Base-by-base conservation (phyloP, 1,139 yeast species). In the Blastobotrys persicus region DNA sequence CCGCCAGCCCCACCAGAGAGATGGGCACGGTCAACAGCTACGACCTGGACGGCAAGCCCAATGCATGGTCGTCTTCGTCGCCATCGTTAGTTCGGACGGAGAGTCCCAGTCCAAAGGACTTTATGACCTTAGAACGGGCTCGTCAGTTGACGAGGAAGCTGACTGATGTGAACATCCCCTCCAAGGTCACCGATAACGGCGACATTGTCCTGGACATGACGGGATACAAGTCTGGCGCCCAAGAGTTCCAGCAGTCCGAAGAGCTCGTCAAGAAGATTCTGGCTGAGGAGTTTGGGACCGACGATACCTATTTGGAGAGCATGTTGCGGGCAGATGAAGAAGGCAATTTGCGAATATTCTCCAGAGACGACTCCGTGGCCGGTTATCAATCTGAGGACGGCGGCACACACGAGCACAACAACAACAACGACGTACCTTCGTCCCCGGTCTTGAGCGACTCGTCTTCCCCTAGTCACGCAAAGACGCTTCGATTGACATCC, bases 131-230 rank as follows among this genome's bases (percentile, higher is more conserved):
- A 48, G 87, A 83, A 57, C 76, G 82, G 55, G 88, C 88, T 4
- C 79, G 80, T 58, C 79, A 80, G 48, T 74, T 92, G 39, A 83
- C 95, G 16, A 76, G 79, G 57, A 81, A 78, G 62, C 75, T 89
- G 35, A 78, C 79, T 19, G 76, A 78, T 55, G 79, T 80, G 58
- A 88, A 89, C 59, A 91, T 92, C 37, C 97, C 98, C 1, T 84
- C 95, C 17, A 88, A 84, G 58, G 79, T 91, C 39, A 95, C 88
- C 56, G 83, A 85, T 56, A 88, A 88, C 61, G 98, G 98, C 11
- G 96, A 91, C 63, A 77, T 94, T 62, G 80, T 91, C 43, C 72
- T 94, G 45, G 99, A 94, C 69, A 88, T 92, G 84, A 95, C 89
- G 60, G 99, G 99, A 20, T 94, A 94, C 70, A 92, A 91, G 68